phyloP scores from a whole-genome alignment of 1,139 yeast genomes.

The Geotrichum fermentans region DNA sequence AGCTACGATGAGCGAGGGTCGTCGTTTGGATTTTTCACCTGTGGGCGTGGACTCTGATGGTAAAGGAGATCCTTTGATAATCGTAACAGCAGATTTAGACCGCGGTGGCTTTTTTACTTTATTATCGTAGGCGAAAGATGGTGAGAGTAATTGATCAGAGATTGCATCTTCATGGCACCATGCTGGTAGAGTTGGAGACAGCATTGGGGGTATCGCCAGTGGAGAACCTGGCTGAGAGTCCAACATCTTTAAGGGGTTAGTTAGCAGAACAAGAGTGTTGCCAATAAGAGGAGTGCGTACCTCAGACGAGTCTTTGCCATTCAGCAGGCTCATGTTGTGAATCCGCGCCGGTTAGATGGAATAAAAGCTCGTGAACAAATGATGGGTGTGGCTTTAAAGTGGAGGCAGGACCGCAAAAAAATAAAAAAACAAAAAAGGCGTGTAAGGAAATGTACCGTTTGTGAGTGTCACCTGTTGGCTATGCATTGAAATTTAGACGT shows the following conservation, averaged over 20 bases:
- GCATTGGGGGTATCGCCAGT: slow-evolving; percentile 14
- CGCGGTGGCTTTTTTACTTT: not conserved
- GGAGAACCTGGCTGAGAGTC: slow-evolving; percentile 2
- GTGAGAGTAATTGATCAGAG: not conserved
- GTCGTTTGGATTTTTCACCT: no score
- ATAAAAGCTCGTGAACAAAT: not conserved
- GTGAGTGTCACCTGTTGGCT: not conserved
- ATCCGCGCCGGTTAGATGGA: not conserved
- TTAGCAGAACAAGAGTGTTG: not conserved
- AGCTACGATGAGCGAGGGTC: slow-evolving; percentile 11
- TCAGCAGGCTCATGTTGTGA: slow-evolving; percentile 7
- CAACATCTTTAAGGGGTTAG: not conserved
- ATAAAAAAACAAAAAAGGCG: no score
- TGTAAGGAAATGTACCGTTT: not conserved
- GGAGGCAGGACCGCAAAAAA: no score
- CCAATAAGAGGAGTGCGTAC: not conserved
- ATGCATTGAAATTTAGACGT: no score
- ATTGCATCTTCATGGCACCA: slow-evolving; percentile 10
- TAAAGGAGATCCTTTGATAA: no score
- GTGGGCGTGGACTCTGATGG: no score
- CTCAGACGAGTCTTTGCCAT: slow-evolving; percentile 3
- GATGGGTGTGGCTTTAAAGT: not conserved
- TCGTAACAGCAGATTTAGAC: no score
- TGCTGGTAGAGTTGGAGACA: slow-evolving; percentile 16
- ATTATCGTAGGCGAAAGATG: not conserved